These are phyloP conservation scores for Rubia peregrina DNA, from an alignment of 305 asterid species.

Conservation along the genomic window DNA sequence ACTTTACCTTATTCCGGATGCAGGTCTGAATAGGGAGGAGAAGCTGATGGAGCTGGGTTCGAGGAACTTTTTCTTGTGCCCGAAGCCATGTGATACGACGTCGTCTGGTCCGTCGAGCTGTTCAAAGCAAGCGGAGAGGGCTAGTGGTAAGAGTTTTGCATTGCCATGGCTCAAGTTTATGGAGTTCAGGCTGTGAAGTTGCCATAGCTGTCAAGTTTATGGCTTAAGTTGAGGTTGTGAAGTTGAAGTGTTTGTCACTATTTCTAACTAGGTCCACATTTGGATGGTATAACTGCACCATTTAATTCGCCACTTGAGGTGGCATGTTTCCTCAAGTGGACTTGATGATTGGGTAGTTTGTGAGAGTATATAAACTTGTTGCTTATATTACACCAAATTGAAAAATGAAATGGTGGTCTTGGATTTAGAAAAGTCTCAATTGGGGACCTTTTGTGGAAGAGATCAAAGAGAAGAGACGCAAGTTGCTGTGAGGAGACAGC, in stretches of 20 bases:
- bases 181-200: conserved; percentile 46
- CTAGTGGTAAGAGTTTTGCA: conserved; percentile 12
- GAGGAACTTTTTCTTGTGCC: conserved; percentile 69
- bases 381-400: too few species aligned
- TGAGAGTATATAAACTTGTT: not conserved
- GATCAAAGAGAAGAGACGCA: not conserved
- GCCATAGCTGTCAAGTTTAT: not conserved
- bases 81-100: conserved; percentile 22
- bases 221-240: conserved; percentile 39
- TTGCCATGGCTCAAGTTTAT: conserved; percentile 54
- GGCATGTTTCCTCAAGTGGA: not conserved
- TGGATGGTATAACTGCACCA: not conserved
- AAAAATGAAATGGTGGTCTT: too few species aligned
- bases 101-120: conserved; percentile 35
- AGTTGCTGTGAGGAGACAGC: not conserved
- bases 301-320: not conserved
- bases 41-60: conserved; percentile 61
- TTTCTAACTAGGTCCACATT: not conserved
- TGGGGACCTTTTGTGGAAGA: too few species aligned
- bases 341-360: conserved; percentile 2
- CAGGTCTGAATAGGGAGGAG: conserved; percentile 64
- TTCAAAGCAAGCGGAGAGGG: conserved; percentile 46
- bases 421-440: too few species aligned
- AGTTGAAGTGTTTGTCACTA: not conserved
- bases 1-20: not conserved